These are phyloP conservation scores for Grigorovia humatica DNA, from an alignment of 805 yeast genomes.

Conservation along the genomic window DNA sequence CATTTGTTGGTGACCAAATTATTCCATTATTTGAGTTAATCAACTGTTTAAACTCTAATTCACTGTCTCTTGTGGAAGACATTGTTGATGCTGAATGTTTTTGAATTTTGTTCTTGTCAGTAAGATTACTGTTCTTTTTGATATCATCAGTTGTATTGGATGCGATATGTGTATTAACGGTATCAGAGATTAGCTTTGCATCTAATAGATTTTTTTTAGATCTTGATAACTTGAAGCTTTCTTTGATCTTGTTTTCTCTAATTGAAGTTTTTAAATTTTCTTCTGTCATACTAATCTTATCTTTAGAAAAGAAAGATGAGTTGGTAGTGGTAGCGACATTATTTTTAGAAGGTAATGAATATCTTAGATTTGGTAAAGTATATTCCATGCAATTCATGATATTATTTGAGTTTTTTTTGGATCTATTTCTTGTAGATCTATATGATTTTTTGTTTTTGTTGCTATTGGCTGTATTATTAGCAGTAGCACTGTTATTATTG, in stretches of 20 bases:
- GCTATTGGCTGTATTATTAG: neutral
- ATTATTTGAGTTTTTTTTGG: slow-evolving; percentile 1
- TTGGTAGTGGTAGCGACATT: neutral
- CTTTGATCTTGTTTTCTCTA: neutral
- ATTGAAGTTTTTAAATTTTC: too few species aligned
- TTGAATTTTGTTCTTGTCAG: neutral
- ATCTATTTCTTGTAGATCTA: neutral
- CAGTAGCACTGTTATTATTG: neutral
- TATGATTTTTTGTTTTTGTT: neutral
- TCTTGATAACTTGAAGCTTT: neutral
- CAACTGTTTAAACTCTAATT: slow-evolving; percentile 1
- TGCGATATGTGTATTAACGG: neutral
- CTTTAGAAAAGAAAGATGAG: too few species aligned
- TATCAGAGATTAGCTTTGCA: neutral
- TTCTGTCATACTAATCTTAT: too few species aligned
- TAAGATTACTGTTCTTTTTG: neutral
- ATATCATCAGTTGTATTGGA: neutral
- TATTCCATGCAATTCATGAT: slow-evolving; percentile 18
- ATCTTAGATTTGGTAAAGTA: slow-evolving; percentile 14
- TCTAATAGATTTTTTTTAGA: neutral
- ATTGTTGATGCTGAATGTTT: neutral
- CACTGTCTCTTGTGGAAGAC: neutral
- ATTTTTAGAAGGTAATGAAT: neutral
- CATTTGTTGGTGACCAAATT: slow-evolving; percentile 78
- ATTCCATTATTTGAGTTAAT: slow-evolving; percentile 48